A percentile compares a stretch with the other conserved stretches of the same genome.
Evolutionary conservation across 2,329 filamentous ascomycete genomes (phyloP).

Genomic region (Botryotinia narcissicola): DNA sequence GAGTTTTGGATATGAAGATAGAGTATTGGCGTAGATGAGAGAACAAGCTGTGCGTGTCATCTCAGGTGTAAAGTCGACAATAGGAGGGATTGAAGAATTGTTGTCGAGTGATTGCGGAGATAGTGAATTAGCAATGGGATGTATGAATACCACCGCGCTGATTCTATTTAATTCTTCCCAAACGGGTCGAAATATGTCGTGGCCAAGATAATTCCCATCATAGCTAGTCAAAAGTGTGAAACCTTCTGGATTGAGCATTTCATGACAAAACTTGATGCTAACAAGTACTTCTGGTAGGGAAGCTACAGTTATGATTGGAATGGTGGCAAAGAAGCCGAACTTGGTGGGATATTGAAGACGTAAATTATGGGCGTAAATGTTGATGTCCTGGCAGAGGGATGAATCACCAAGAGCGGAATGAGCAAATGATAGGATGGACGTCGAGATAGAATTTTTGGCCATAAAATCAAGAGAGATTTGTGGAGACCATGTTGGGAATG

Average conservation of each 20-base stretch:
- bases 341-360: constrained; percentile 1
- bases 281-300: background rate
- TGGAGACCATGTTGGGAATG: background rate
- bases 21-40: constrained; percentile 40
- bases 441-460: constrained; percentile 4
- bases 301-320: background rate
- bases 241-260: background rate
- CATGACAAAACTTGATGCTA: background rate
- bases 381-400: constrained; percentile 3
- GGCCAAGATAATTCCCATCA: constrained; percentile 7
- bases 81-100: constrained; percentile 37
- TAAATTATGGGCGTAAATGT: background rate
- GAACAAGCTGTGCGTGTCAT: constrained; percentile 46
- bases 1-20: constrained; percentile 38
- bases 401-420: background rate
- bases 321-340: constrained; percentile 14
- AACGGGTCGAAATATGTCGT: background rate
- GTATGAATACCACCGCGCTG: constrained; percentile 3
- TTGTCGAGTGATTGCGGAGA: background rate
- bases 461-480: constrained; percentile 8
- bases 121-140: background rate
- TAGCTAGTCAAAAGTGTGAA: constrained; percentile 13
- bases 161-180: constrained; percentile 15
- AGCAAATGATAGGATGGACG: constrained; percentile 10
- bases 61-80: constrained; percentile 49